Evolutionary conservation across 805 yeast species (phyloP).

Genomic region (Teunomyces pallodes): DNA sequence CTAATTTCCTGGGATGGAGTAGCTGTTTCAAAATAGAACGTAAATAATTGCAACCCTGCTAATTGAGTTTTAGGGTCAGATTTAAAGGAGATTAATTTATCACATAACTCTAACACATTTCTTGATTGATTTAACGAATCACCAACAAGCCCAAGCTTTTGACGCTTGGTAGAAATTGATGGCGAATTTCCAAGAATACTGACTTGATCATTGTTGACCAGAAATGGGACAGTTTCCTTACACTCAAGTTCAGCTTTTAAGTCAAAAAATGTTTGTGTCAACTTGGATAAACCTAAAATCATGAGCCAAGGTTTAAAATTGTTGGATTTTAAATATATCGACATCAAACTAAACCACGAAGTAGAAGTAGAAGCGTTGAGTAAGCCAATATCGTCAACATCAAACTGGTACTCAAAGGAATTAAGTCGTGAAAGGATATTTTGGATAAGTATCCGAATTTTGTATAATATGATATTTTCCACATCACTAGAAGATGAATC

Average conservation of each 20-base stretch:
- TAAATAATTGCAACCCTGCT: slow-evolving; percentile 26
- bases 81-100: slow-evolving; percentile 20
- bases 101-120: slow-evolving; percentile 21
- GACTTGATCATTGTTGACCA: neutral
- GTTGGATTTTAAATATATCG: slow-evolving; percentile 19
- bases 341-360: slow-evolving; percentile 25
- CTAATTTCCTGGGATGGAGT: neutral
- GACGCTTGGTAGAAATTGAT: slow-evolving; percentile 18
- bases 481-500: slow-evolving; percentile 2
- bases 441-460: slow-evolving; percentile 21
- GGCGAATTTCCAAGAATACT: neutral
- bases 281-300: slow-evolving; percentile 29
- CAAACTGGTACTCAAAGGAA: slow-evolving; percentile 11
- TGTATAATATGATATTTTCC: slow-evolving; percentile 14
- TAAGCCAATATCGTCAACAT: slow-evolving; percentile 12
- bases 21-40: slow-evolving; percentile 15
- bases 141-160: slow-evolving; percentile 21
- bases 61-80: slow-evolving; percentile 12
- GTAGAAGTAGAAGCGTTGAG: neutral
- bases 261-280: slow-evolving; percentile 30
- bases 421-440: slow-evolving; percentile 16
- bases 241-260: slow-evolving; percentile 13
- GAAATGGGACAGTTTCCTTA: neutral
- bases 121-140: slow-evolving; percentile 19
- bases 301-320: slow-evolving; percentile 41